Conservation (phyloP, 495 filamentous ascomycete genomes). For the Achaetomiella virescens region DNA sequence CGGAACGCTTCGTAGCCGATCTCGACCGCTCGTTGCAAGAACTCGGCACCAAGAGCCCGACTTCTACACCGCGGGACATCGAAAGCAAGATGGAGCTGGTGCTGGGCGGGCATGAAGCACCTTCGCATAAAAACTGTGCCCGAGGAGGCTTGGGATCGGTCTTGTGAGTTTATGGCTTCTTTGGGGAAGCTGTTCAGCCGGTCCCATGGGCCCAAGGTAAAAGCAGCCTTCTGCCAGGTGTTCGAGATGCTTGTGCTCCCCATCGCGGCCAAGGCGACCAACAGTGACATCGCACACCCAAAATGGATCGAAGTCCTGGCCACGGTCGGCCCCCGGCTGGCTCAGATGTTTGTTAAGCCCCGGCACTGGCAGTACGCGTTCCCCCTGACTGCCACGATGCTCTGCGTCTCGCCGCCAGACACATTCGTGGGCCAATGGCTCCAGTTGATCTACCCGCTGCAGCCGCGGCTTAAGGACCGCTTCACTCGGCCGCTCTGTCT, state of each 20-base stretch:
- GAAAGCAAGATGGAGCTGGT: constrained; percentile 79
- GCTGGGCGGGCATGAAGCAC: constrained; percentile 84
- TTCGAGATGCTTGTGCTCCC: constrained; percentile 83
- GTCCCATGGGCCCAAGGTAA: constrained; percentile 79
- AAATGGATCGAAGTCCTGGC: constrained; percentile 83
- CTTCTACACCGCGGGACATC: constrained; percentile 47
- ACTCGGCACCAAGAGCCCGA: constrained; percentile 56
- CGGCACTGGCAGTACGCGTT: constrained; percentile 86
- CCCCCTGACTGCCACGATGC: constrained; percentile 72
- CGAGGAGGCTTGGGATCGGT: constrained; percentile 71
- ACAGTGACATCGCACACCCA: constrained; percentile 64
- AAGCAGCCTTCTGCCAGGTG: constrained; percentile 88
- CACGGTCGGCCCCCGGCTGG: constrained; percentile 64
- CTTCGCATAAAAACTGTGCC: constrained; percentile 65
- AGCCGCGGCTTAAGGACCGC: constrained; percentile 76
- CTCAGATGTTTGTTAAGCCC: constrained; percentile 80
- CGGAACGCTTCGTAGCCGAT: constrained; percentile 71
- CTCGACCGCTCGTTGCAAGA: constrained; percentile 71
- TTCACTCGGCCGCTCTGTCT: constrained; percentile 71
- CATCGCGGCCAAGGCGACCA: constrained; percentile 68
- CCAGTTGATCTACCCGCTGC: constrained; percentile 65
- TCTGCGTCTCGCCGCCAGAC: constrained; percentile 83
- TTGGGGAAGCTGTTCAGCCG: constrained; percentile 75
- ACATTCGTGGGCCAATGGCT: constrained; percentile 80
- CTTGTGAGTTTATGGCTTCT: constrained; percentile 79